Conservation (phyloP, 2,329 filamentous ascomycete species). For the Colletotrichum sp. region DNA sequence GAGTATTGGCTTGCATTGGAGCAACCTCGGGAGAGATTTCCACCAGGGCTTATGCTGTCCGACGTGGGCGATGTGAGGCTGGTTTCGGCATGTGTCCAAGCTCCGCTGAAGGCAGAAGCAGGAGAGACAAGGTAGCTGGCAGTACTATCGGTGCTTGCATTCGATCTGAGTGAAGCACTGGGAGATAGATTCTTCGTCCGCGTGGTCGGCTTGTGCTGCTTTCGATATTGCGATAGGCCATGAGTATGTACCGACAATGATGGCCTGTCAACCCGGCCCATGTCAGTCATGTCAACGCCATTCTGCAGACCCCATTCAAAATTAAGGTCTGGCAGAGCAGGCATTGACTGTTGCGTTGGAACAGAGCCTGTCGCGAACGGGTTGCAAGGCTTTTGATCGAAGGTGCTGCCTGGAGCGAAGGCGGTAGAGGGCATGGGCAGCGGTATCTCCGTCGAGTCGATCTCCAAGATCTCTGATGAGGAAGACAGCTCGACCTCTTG, state of each 20-base stretch:
- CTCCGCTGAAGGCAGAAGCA: conserved; percentile 47
- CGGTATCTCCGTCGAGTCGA: conserved; percentile 53
- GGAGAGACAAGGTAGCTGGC: conserved; percentile 51
- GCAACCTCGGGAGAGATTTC: conserved; percentile 28
- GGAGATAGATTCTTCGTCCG: conserved; percentile 50
- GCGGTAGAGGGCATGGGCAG: not conserved
- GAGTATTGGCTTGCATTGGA: conserved; percentile 26
- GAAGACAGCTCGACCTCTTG: conserved; percentile 49
- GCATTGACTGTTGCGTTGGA: not conserved
- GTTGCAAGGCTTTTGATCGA: not conserved
- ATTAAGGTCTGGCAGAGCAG: conserved; percentile 8
- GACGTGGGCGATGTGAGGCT: conserved; percentile 51
- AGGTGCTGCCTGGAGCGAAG: not conserved
- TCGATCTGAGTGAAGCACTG: conserved; percentile 54
- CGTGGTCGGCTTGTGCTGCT: conserved; percentile 25
- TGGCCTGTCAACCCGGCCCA: conserved; percentile 31
- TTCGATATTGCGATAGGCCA: conserved; percentile 36
- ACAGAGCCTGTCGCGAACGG: not conserved
- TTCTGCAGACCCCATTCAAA: conserved; percentile 11
- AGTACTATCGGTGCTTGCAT: conserved; percentile 40
- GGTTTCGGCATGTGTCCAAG: conserved; percentile 48
- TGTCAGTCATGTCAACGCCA: conserved; percentile 19
- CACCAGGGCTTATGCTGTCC: conserved; percentile 37
- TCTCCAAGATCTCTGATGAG: conserved; percentile 57
- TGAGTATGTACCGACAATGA: conserved; percentile 43